These are phyloP conservation scores for Colletotrichum tanaceti DNA, from an alignment of 2,329 filamentous ascomycete species.

Conservation along the genomic window DNA sequence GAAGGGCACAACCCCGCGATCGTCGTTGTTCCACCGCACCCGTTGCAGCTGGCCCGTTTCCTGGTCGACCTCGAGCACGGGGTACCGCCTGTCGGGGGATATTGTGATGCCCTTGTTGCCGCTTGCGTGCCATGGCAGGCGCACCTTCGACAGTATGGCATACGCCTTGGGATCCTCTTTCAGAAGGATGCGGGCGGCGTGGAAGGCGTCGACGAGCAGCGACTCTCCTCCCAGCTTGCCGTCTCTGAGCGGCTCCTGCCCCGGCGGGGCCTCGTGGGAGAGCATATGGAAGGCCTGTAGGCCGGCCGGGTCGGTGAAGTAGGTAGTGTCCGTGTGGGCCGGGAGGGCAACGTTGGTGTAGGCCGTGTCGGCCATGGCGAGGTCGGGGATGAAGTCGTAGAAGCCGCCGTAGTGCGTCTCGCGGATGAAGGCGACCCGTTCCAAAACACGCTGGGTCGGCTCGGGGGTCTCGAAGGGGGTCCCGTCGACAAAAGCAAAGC, in stretches of 20 bases:
- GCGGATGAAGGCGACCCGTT: constrained; percentile 87
- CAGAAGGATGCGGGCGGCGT: constrained; percentile 72
- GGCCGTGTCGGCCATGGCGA: constrained; percentile 88
- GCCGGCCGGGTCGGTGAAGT: constrained; percentile 92
- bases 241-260: constrained; percentile 43
- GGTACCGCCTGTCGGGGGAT: constrained; percentile 74
- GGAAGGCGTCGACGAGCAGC: constrained; percentile 87
- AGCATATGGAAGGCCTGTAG: constrained; percentile 94
- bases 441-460: constrained; percentile 79
- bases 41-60: constrained; percentile 57
- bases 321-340: constrained; percentile 94
- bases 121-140: constrained; percentile 84
- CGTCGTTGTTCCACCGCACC: constrained; percentile 93
- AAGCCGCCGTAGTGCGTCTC: constrained; percentile 88
- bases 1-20: constrained; percentile 78
- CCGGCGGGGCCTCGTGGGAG: constrained; percentile 73
- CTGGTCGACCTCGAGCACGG: constrained; percentile 75
- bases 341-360: constrained; percentile 88
- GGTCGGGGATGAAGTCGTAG: constrained; percentile 87
- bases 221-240: constrained; percentile 74
- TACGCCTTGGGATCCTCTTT: constrained; percentile 67
- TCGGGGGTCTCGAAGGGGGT: constrained; percentile 74
- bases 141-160: constrained; percentile 63
- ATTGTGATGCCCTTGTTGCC: constrained; percentile 89
- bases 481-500: constrained; percentile 81